Base-by-base conservation (phyloP, 2,329 filamentous ascomycete genomes). In the Aspergillus japonicus region DNA sequence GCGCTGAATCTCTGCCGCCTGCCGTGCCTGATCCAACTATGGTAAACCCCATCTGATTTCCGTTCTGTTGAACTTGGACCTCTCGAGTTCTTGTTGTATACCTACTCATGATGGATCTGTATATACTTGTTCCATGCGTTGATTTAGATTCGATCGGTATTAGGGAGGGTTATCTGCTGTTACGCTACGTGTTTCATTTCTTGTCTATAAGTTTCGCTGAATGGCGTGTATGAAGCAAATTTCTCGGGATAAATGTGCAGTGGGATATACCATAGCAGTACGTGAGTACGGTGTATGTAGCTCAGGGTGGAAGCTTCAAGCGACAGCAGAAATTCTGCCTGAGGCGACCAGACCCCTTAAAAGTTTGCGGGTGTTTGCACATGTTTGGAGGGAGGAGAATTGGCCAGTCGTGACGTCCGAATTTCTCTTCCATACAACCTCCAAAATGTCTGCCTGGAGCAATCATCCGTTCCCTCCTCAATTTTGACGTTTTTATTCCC, bases 21-120 rank as follows among this genome's bases (percentile, higher is more conserved):
- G 70, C 71, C 12, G 64, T 73, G 8, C 71, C 72, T 24, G 58
- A 69, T 57, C 71, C 67, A 19, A 69, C 64, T 23, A 75, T 74
- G 69, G 62, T 73, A 63, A 75, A 75, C 65, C 73, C 71, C 48
- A 74, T 75, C 56, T 75, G 56, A 73, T 66, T 57, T 21, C 44
- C 51, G n/a, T 8, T 44, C 5, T 19, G 16, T 7, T n/a, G 19
- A 44, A 7, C 33, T 16, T 19, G 33, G 14, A 44, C 39, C 14
- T 19, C 16, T 7, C 16, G 16, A 5, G 14, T 44, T 10, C 7
- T n/a, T 44, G 39, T 16, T 44, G 33, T 44, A 55, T 55, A 47
- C 21, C 10, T 21, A 47, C 42, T 31, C 42, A 51, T 31, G 50
- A n/a, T n/a, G n/a, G n/a, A 59, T 42, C 47, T 49, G 44, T 53